Evolutionary conservation across 345 rosid genomes (phyloP), one percentile per base, ranked within the genome.

Genomic region (Lepidium sativum): DNA sequence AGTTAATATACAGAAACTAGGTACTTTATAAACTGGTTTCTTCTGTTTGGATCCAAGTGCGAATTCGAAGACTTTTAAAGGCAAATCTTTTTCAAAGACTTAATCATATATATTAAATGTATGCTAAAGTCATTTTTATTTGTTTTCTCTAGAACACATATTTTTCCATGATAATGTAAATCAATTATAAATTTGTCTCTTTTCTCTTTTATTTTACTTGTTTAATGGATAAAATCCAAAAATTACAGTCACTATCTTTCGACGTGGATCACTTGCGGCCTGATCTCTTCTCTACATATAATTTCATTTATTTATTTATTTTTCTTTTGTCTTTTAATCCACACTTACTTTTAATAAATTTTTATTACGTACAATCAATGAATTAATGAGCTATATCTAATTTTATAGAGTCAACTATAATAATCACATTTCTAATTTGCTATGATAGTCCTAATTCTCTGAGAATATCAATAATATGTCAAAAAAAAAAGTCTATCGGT

Each of bases 181-280:
- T 34, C 31, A 56, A 54, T 29, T 31, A 29, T n/a, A 17, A 0
- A 43, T 51, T 60, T 34, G 32, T 44, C 34, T 16, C 1, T 42
- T n/a, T 38, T 18, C 4, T 12, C 0, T 37, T 35, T 44, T 13
- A 12, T 21, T 9, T 18, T 55, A 42, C 12, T 48, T 55, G 59
- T 55, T 56, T 49, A 56, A 23, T 71, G 44, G 60, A 39, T 64
- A 64, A 57, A 71, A 57, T 64, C 60, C 66, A 63, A 48, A 71
- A 14, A 0, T 4, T 13, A 47, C 12, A 64, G 60, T 71, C 70
- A 57, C 53, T 33, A 33, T 71, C 75, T 40, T 11, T 6, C 31
- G 60, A 64, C 75, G 75, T 71, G 75, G 44, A 52, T 71, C 47
- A 57, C 48, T 64, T 64, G 13, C 70, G 17, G 15, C 59, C 60